These are phyloP conservation scores for Chalciporus piperatus DNA, from an alignment of 768 basidiomycete genomes.

Conservation along the genomic window DNA sequence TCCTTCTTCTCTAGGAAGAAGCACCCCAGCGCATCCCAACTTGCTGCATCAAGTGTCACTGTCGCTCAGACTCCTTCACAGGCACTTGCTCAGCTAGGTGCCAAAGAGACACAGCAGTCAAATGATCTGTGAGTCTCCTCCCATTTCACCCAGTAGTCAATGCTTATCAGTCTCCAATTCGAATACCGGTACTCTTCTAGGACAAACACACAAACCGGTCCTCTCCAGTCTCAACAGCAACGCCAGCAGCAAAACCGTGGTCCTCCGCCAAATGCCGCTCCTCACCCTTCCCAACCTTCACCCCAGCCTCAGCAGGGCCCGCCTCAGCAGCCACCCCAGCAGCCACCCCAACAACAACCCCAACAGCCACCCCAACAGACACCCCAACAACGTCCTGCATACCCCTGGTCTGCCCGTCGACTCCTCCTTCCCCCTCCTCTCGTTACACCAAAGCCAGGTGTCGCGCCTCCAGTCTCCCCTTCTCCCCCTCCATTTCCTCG, in stretches of 20 bases:
- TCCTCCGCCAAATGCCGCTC: conserved; percentile 26
- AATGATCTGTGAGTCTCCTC: conserved; percentile 37
- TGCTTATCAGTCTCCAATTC: conserved; percentile 1
- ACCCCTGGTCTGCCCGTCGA: conserved; percentile 81
- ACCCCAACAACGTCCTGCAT: conserved; percentile 54
- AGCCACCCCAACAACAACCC: conserved; percentile 26
- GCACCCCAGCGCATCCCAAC: conserved; percentile 52
- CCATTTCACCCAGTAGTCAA: neutral
- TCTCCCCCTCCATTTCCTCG: conserved; percentile 93
- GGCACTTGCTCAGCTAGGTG: conserved; percentile 58
- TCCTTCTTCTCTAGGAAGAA: conserved; percentile 93
- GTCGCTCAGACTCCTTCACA: conserved; percentile 64
- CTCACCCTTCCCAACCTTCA: conserved; percentile 30
- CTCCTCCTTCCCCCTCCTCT: conserved; percentile 68
- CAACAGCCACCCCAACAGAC: conserved; percentile 31
- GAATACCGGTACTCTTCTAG: conserved; percentile 2
- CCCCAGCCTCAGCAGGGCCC: conserved; percentile 14
- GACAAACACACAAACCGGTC: conserved; percentile 22
- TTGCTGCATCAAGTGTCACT: conserved; percentile 45
- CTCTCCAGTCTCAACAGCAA: conserved; percentile 32
- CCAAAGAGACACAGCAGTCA: conserved; percentile 29
- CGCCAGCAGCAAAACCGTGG: conserved; percentile 37
- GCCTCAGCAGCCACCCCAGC: conserved; percentile 32
- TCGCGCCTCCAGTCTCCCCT: conserved; percentile 59
- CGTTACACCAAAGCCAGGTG: conserved; percentile 59